Conservation (phyloP, 352 stramenopile genomes). For the Phytophthora uliginosa region DNA sequence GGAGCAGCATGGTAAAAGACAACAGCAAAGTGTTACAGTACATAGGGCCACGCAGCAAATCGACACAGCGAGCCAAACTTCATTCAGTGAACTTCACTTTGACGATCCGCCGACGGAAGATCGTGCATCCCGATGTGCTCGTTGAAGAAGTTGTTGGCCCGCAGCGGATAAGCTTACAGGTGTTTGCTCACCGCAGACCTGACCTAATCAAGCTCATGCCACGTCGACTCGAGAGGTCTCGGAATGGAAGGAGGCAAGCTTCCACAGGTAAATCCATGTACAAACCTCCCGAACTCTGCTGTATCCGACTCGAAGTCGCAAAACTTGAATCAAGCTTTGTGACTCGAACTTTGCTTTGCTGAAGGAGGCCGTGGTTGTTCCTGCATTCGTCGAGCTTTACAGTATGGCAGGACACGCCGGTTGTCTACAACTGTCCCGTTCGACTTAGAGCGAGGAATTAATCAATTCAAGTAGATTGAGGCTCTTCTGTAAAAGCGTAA, state of each 20-base stretch:
- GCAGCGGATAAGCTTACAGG: no score
- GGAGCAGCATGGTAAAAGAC: neutral
- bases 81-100: neutral
- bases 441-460: constrained; percentile 6
- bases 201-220: constrained; percentile 1
- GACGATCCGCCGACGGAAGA: constrained; percentile 29
- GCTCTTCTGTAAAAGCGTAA: no score
- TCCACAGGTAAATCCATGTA: no score
- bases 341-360: neutral
- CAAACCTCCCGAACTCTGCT: neutral
- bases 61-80: constrained; percentile 8
- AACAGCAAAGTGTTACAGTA: neutral
- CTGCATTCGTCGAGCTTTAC: no score
- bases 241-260: no score
- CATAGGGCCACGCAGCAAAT: constrained; percentile 2
- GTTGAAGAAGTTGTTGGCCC: constrained; percentile 4
- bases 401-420: constrained; percentile 16
- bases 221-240: neutral
- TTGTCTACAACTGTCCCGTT: constrained; percentile 35
- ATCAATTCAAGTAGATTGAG: no score
- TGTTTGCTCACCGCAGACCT: constrained; percentile 6
- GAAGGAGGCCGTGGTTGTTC: neutral
- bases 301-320: neutral
- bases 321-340: neutral
- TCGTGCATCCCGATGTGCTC: constrained; percentile 21